Evolutionary conservation across 2,329 filamentous ascomycete species (phyloP).

Genomic region (Sarocladium strictum): DNA sequence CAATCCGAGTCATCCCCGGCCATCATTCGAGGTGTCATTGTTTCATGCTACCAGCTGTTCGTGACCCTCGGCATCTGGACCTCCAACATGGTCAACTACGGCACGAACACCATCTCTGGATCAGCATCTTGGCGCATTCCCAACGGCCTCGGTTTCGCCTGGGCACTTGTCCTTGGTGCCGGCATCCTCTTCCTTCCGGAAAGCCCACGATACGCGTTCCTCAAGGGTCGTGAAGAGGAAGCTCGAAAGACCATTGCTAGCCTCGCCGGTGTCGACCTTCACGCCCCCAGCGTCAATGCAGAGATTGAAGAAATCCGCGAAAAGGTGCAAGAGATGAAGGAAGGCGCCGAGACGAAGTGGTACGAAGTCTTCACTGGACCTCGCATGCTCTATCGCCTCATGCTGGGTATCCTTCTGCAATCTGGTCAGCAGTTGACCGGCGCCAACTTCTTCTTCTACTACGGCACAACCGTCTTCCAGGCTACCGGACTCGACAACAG

Average conservation of each 20-base stretch:
- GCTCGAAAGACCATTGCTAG: constrained; percentile 42
- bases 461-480: constrained; percentile 59
- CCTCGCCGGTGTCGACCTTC: constrained; percentile 35
- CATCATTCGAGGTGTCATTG: constrained; percentile 57
- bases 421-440: constrained; percentile 64
- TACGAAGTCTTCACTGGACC: constrained; percentile 62
- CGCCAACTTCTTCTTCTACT: constrained; percentile 64
- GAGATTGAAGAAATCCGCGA: constrained; percentile 47
- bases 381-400: constrained; percentile 58
- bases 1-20: constrained; percentile 61
- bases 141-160: constrained; percentile 48
- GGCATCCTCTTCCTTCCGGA: constrained; percentile 50
- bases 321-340: constrained; percentile 43
- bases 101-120: constrained; percentile 41
- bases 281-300: constrained; percentile 34
- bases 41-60: constrained; percentile 62
- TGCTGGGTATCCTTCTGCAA: constrained; percentile 57
- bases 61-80: constrained; percentile 63
- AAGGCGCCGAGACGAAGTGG: constrained; percentile 40
- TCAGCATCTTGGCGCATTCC: constrained; percentile 59
- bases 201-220: constrained; percentile 46
- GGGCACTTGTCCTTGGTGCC: constrained; percentile 45
- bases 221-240: constrained; percentile 38
- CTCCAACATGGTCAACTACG: constrained; percentile 54
- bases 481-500: constrained; percentile 59